A percentile compares a stretch with the other conserved stretches of the same genome.
phyloP scores from a whole-genome alignment of 1,139 yeast genomes.

The Cylindricascospora bacillispora region DNA sequence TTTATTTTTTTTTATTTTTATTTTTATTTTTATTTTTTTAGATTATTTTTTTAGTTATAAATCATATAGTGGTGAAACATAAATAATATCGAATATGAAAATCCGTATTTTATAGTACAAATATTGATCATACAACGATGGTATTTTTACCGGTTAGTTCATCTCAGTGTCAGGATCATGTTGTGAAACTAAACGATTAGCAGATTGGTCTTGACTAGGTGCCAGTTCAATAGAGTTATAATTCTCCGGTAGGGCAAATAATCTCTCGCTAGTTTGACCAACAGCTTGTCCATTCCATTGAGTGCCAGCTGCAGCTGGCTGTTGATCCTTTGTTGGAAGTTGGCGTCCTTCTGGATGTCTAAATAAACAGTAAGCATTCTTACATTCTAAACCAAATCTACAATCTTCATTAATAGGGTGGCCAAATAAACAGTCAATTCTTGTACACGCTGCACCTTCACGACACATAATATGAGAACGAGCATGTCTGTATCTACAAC shows the following conservation, averaged over 20 bases:
- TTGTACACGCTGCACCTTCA: constrained; percentile 62
- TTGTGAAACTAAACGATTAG: constrained; percentile 11
- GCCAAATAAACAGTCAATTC: constrained; percentile 69
- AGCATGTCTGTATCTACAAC: constrained; percentile 81
- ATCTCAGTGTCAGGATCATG: constrained; percentile 21
- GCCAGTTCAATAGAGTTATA: constrained; percentile 47
- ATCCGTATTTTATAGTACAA: too few species aligned
- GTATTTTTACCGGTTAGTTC: too few species aligned
- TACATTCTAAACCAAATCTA: constrained; percentile 65
- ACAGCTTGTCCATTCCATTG: neutral
- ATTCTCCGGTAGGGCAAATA: constrained; percentile 69
- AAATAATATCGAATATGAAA: too few species aligned
- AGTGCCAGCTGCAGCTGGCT: constrained; percentile 1
- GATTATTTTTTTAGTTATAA: too few species aligned
- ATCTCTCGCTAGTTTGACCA: constrained; percentile 38
- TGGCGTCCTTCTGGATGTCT: constrained; percentile 69
- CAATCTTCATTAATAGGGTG: constrained; percentile 75
- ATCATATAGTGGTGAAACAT: too few species aligned
- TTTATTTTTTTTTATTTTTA: too few species aligned
- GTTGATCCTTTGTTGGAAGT: constrained; percentile 12
- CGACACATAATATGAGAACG: constrained; percentile 61
- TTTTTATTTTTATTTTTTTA: too few species aligned
- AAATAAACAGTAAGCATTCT: constrained; percentile 54
- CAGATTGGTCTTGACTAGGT: constrained; percentile 30
- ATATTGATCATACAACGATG: too few species aligned